These are phyloP conservation scores for Phialocephala subalpina DNA, from an alignment of 2,329 filamentous ascomycete genomes.

Conservation along the genomic window DNA sequence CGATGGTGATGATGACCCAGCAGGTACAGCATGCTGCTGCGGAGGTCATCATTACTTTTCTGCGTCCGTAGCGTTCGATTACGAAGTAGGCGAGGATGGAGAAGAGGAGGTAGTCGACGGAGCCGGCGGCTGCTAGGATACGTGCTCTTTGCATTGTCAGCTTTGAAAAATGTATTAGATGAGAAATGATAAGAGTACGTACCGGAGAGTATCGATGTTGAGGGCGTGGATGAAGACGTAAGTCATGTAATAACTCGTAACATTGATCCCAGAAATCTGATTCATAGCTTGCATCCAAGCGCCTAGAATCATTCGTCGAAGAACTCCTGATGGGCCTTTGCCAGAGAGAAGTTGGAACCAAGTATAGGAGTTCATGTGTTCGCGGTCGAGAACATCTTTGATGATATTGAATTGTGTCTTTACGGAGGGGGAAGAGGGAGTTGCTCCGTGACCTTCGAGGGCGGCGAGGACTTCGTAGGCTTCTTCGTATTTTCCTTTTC, in stretches of 20 bases:
- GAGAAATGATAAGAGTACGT: not conserved
- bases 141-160: constrained; percentile 42
- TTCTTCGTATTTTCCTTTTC: constrained; percentile 65
- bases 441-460: constrained; percentile 50
- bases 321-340: constrained; percentile 51
- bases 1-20: constrained; percentile 49
- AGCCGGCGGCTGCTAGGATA: constrained; percentile 54
- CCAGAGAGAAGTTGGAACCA: constrained; percentile 53
- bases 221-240: constrained; percentile 53
- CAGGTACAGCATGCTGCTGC: constrained; percentile 54
- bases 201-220: constrained; percentile 42
- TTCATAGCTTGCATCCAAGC: constrained; percentile 59
- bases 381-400: constrained; percentile 51
- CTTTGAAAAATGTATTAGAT: constrained; percentile 3
- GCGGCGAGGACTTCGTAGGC: constrained; percentile 60
- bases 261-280: constrained; percentile 53
- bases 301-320: constrained; percentile 54
- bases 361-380: constrained; percentile 47
- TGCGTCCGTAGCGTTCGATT: constrained; percentile 49
- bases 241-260: constrained; percentile 47
- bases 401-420: constrained; percentile 49
- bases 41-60: constrained; percentile 51
- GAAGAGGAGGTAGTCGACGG: constrained; percentile 55
- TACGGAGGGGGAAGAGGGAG: constrained; percentile 46
- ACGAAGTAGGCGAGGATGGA: constrained; percentile 46